These are phyloP conservation scores for Nyssa sinensis DNA, from an alignment of 148 eudicot species.

Conservation along the genomic window DNA sequence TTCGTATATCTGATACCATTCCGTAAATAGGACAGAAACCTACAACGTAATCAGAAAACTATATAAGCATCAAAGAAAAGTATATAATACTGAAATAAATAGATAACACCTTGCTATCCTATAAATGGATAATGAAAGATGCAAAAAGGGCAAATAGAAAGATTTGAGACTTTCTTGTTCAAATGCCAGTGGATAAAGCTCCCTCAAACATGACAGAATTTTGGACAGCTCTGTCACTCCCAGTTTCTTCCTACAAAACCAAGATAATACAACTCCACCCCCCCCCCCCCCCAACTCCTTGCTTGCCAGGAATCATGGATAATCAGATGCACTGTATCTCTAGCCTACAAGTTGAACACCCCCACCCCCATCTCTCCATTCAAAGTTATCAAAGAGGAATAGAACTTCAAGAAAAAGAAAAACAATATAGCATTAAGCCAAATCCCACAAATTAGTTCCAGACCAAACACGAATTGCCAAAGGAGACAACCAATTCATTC, in stretches of 20 bases:
- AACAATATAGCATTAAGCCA: not conserved
- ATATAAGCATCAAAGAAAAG: not conserved
- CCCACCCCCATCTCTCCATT: not conserved
- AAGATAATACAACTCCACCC: too few species aligned
- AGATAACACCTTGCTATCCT: not conserved
- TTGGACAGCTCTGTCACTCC: too few species aligned
- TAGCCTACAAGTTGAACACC: too few species aligned
- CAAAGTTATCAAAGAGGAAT: not conserved
- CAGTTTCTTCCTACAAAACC: too few species aligned
- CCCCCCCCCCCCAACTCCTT: too few species aligned
- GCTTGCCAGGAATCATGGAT: too few species aligned
- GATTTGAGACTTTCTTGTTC: too few species aligned
- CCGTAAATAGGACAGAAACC: slow-evolving; percentile 61
- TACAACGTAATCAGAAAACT: slow-evolving; percentile 19
- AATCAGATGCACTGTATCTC: too few species aligned
- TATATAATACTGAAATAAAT: too few species aligned
- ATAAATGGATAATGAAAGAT: not conserved
- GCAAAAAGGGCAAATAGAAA: too few species aligned
- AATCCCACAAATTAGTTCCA: not conserved
- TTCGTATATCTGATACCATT: slow-evolving; percentile 69
- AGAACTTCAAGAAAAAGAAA: not conserved
- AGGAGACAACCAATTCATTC: not conserved
- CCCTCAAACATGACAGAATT: too few species aligned
- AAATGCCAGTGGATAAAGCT: too few species aligned
- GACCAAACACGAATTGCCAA: not conserved